phyloP scores from a whole-genome alignment of 148 eudicot genomes.

The Dianthus caryophyllus region DNA sequence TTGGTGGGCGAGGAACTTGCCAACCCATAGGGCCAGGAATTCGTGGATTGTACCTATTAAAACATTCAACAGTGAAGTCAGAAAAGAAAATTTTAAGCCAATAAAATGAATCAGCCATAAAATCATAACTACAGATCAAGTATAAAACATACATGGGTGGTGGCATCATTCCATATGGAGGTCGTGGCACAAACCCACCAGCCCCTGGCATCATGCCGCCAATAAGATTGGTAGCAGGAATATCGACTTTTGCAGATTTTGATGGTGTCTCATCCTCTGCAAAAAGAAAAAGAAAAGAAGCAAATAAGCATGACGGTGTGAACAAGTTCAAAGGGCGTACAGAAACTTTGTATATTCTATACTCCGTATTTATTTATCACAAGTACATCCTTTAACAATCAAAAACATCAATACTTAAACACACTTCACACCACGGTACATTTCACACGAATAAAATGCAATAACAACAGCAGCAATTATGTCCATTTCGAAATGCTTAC shows the following conservation, averaged over 20 bases:
- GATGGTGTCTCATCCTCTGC: slow-evolving; percentile 82
- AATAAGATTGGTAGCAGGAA: slow-evolving; percentile 42
- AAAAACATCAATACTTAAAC: slow-evolving; percentile 2
- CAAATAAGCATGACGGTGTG: background rate
- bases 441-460: too few species aligned
- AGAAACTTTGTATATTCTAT: background rate
- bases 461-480: too few species aligned
- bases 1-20: slow-evolving; percentile 80
- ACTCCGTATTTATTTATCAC: too few species aligned
- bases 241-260: slow-evolving; percentile 64
- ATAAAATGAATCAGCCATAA: slow-evolving; percentile 2
- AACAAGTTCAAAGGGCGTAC: background rate
- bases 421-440: background rate
- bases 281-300: slow-evolving; percentile 17
- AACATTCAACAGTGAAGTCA: slow-evolving; percentile 18
- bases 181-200: slow-evolving; percentile 50
- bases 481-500: too few species aligned
- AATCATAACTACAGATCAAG: too few species aligned
- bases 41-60: slow-evolving; percentile 64
- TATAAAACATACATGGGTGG: slow-evolving; percentile 48
- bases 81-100: slow-evolving; percentile 9
- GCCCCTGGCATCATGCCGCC: slow-evolving; percentile 62
- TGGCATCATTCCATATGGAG: slow-evolving; percentile 56
- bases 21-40: slow-evolving; percentile 60
- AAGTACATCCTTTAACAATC: background rate